Conservation (phyloP, 2,329 filamentous ascomycete genomes). For the Aspergillus unguis region DNA sequence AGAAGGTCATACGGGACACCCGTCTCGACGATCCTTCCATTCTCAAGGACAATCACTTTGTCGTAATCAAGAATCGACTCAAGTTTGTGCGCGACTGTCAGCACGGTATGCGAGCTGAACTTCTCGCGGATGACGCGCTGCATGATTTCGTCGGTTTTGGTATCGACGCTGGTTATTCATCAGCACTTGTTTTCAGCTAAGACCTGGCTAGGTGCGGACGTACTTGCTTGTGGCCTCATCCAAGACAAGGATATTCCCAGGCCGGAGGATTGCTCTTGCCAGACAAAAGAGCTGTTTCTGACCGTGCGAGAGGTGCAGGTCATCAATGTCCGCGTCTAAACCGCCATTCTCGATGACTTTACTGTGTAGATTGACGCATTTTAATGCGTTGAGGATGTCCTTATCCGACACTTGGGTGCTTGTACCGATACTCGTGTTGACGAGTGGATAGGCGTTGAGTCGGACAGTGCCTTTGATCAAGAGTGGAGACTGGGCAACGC, state of each 20-base stretch:
- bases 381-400: slow-evolving; percentile 36
- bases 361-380: slow-evolving; percentile 36
- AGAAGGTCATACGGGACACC: slow-evolving; percentile 39
- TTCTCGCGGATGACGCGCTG: slow-evolving; percentile 54
- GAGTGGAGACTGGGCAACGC: slow-evolving; percentile 45
- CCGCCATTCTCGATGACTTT: slow-evolving; percentile 39
- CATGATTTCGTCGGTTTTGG: slow-evolving; percentile 56
- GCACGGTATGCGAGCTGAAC: slow-evolving; percentile 58
- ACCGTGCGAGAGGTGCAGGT: slow-evolving; percentile 53
- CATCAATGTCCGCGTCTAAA: slow-evolving; percentile 45
- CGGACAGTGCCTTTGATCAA: slow-evolving; percentile 42
- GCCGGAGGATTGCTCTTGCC: slow-evolving; percentile 55
- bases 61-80: slow-evolving; percentile 44
- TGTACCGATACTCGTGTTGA: slow-evolving; percentile 7
- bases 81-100: slow-evolving; percentile 56
- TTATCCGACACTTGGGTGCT: slow-evolving; percentile 23
- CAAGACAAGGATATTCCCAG: slow-evolving; percentile 43
- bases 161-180: slow-evolving; percentile 49
- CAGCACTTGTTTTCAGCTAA: slow-evolving; percentile 3
- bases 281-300: slow-evolving; percentile 65
- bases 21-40: slow-evolving; percentile 34
- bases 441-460: slow-evolving; percentile 40
- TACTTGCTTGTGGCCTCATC: slow-evolving; percentile 37
- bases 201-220: not conserved
- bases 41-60: slow-evolving; percentile 37